phyloP scores from a whole-genome alignment of 2,329 filamentous ascomycete genomes.

The Apiospora malaysiana region DNA sequence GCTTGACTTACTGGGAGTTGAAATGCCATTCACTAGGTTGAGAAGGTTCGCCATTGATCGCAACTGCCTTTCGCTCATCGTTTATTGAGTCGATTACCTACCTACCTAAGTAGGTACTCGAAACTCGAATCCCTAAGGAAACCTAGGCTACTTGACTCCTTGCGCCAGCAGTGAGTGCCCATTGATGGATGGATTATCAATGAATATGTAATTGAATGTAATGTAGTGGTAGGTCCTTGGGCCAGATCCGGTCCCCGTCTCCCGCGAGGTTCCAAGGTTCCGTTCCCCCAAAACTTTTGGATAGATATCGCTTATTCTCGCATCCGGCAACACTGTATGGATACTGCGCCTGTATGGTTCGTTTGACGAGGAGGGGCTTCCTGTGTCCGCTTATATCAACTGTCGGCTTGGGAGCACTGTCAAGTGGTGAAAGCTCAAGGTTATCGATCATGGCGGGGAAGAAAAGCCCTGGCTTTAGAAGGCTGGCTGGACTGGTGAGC shows the following conservation, averaged over 20 bases:
- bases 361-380: background rate
- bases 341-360: background rate
- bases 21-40: background rate
- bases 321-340: background rate
- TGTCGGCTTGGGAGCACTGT: background rate
- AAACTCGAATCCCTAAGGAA: background rate
- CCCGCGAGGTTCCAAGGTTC: constrained; percentile 15
- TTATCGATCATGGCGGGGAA: constrained; percentile 10
- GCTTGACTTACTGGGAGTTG: background rate
- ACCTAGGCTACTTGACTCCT: constrained; percentile 16
- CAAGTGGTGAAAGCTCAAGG: background rate
- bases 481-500: background rate
- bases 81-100: constrained; percentile 5
- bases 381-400: background rate
- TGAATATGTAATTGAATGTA: background rate
- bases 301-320: background rate
- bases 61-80: constrained; percentile 14
- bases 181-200: constrained; percentile 7
- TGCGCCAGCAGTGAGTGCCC: background rate
- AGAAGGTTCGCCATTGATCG: constrained; percentile 19
- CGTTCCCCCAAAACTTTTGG: background rate
- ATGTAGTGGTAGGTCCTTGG: constrained; percentile 1
- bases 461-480: background rate
- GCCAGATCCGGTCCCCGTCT: background rate
- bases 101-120: no score